Evolutionary conservation across 2,329 filamentous ascomycete genomes (phyloP), one percentile per base, ranked within the genome.

Genomic region (Sarocladiaceae sp.): DNA sequence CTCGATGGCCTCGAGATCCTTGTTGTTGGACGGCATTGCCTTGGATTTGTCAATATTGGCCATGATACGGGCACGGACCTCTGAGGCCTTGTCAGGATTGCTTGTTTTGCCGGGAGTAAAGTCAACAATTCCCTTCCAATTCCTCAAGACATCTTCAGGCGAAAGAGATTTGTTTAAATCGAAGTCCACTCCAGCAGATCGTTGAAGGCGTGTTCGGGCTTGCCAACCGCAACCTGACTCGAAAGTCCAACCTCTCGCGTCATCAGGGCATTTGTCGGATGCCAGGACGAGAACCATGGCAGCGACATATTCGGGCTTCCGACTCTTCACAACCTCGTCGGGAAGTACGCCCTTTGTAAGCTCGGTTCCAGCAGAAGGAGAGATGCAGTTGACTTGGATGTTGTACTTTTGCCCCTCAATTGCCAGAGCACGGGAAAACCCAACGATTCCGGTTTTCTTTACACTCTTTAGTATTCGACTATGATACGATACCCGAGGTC

Each of bases 291-390:
- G 83, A 48, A 97, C 91, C 29, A 97, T 75, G 55, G 94, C 94
- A 51, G 94, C 94, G 69, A 97, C 92, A 71, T 96, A 97, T 66
- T 97, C 93, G 54, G 94, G 94, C 84, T 97, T 97, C 80, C 97
- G 96, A 40, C 93, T 93, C 76, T 97, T 91, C 15, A 97, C 91
- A 75, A 97, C 84, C 76, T 97, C 94, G 72, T 96, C 91, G 23
- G 93, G 93, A 77, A 97, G 82, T 67, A 99, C 89, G 47, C 88
- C 93, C 60, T 86, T 82, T 53, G 94, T 99, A 88, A 99, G 93
- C 66, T 87, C 85, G 40, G 94, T 99, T 62, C 94, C 94, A 33
- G 94, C 94, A 64, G 97, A 97, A 60, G 94, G 94, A n/a, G 35
- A 12, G 18, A 51, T 40, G 20, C 17, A 31, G 25, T 51, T 51